Evolutionary conservation across 1,139 yeast genomes (phyloP).

Genomic region (Candida sanyaensis): DNA sequence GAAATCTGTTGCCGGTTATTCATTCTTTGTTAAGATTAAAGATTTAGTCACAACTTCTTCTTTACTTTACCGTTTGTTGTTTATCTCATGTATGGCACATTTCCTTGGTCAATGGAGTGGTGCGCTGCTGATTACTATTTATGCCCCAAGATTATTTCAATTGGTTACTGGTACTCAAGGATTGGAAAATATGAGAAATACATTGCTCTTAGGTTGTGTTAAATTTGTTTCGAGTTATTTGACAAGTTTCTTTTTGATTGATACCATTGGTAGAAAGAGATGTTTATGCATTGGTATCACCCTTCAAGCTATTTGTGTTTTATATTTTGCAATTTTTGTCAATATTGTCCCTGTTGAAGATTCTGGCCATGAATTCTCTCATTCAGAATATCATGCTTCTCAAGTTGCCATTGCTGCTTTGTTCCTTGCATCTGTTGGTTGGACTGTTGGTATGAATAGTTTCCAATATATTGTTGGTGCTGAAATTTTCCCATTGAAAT

Average conservation of each 20-base stretch:
- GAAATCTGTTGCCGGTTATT: conserved; percentile 30
- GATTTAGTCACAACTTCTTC: conserved; percentile 35
- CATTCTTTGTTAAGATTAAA: conserved; percentile 24
- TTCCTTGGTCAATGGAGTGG: conserved; percentile 60
- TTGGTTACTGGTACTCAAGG: conserved; percentile 40
- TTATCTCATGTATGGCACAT: conserved; percentile 40
- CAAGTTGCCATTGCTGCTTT: conserved; percentile 51
- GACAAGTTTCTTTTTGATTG: conserved; percentile 44
- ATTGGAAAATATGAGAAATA: conserved; percentile 36
- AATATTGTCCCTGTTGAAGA: conserved; percentile 43
- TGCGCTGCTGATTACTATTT: conserved; percentile 56
- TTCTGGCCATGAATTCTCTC: conserved; percentile 21
- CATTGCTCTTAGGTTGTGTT: conserved; percentile 45
- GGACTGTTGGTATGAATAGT: conserved; percentile 62
- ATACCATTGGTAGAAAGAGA: conserved; percentile 40
- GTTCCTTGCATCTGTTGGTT: conserved; percentile 52
- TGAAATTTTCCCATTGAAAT: conserved; percentile 55
- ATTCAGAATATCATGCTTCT: conserved; percentile 36
- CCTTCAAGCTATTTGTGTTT: conserved; percentile 26
- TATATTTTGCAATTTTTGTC: conserved; percentile 43
- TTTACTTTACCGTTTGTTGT: conserved; percentile 41
- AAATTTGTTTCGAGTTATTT: conserved; percentile 40
- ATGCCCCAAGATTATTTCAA: conserved; percentile 51
- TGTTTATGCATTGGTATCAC: conserved; percentile 35
- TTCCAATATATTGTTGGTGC: conserved; percentile 55